Conservation (phyloP, 2,329 filamentous ascomycete genomes). For the Pseudocercospora crystallina region DNA sequence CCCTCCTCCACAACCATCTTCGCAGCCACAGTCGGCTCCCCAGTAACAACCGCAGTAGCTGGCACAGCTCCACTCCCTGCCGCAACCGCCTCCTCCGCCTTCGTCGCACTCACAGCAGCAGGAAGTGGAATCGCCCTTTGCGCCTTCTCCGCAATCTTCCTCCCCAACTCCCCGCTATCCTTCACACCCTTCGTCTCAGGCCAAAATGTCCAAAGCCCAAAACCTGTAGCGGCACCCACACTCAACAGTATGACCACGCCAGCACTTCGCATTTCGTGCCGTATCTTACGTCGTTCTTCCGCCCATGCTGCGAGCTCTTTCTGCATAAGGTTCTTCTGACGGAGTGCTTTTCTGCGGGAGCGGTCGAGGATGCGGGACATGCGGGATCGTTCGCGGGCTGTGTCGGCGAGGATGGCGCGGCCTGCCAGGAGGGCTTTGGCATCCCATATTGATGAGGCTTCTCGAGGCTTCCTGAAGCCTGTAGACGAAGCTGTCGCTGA, state of each 20-base stretch:
- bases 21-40: slow-evolving; percentile 2
- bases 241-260: slow-evolving; percentile 21
- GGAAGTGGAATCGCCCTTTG: slow-evolving; percentile 18
- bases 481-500: not conserved
- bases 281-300: slow-evolving; percentile 18
- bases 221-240: slow-evolving; percentile 23
- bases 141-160: slow-evolving; percentile 25
- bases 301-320: slow-evolving; percentile 15
- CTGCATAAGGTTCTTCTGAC: slow-evolving; percentile 1
- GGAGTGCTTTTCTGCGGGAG: slow-evolving; percentile 12
- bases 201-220: slow-evolving; percentile 30
- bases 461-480: not conserved
- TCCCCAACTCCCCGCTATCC: slow-evolving; percentile 25
- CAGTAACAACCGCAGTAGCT: slow-evolving; percentile 3
- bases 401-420: slow-evolving; percentile 20
- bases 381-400: slow-evolving; percentile 12
- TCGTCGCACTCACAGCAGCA: not conserved
- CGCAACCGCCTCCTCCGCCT: not conserved
- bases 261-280: slow-evolving; percentile 23
- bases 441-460: slow-evolving; percentile 15
- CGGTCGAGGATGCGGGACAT: slow-evolving; percentile 16
- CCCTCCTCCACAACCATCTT: slow-evolving; percentile 3
- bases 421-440: slow-evolving; percentile 22
- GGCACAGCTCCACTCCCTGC: slow-evolving; percentile 1
- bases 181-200: slow-evolving; percentile 12